Evolutionary conservation across 371 early-diverging fungal species (phyloP).

Genomic region (Mortierella sp.): DNA sequence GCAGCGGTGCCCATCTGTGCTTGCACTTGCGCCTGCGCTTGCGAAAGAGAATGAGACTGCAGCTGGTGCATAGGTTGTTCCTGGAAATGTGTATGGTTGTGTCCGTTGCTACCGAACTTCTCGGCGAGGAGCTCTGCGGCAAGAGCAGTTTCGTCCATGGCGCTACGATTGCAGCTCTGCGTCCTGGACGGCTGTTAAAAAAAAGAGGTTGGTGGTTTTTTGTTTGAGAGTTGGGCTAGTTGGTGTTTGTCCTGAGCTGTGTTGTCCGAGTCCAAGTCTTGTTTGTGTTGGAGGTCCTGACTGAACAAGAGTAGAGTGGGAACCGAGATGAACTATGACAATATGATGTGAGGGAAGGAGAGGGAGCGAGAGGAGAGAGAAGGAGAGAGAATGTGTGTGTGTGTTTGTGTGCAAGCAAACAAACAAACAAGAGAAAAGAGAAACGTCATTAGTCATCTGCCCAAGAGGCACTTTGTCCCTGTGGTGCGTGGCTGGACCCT

Average conservation of each 20-base stretch:
- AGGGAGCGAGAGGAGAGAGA: not conserved
- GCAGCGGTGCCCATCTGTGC: slow-evolving; percentile 13
- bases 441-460: slow-evolving; percentile 10
- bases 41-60: slow-evolving; percentile 24
- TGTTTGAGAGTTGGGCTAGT: no score
- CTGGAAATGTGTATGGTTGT: slow-evolving; percentile 28
- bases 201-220: not conserved
- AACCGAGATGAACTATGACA: slow-evolving; percentile 3
- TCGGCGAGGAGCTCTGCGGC: slow-evolving; percentile 52
- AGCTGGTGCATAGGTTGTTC: slow-evolving; percentile 20
- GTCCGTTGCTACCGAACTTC: slow-evolving; percentile 33
- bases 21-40: slow-evolving; percentile 35
- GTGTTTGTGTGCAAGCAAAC: no score
- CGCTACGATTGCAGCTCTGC: slow-evolving; percentile 15
- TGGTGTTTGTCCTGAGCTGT: no score
- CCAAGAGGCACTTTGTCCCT: not conserved
- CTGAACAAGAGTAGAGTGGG: slow-evolving; percentile 1
- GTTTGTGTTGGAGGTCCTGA: not conserved
- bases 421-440: not conserved
- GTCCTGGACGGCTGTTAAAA: slow-evolving; percentile 6
- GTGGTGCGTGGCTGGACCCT: not conserved
- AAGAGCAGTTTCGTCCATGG: slow-evolving; percentile 52
- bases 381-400: not conserved
- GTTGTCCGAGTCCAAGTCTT: no score
- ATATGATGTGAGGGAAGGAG: not conserved